Base-by-base conservation (phyloP, 148 eudicot species). In the Fagopyrum esculentum region DNA sequence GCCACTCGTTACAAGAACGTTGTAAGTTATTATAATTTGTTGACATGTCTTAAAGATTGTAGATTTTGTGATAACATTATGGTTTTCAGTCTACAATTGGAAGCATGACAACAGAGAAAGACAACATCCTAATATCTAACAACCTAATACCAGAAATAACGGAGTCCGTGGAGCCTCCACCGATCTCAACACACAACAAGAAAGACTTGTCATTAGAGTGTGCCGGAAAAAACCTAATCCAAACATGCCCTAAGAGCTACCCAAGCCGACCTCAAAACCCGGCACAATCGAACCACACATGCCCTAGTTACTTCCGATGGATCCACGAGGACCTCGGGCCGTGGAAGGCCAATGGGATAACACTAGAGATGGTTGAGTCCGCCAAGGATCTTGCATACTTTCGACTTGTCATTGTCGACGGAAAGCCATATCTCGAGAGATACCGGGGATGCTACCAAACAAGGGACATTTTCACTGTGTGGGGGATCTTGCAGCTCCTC, bases 401-500 rank as follows among this genome's bases (percentile, higher is more conserved):
- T 22, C 72, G 89, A 16, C 75, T 86, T 9, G 75, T 86, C 5
- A 74, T 86, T 3, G 75, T 86, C 6, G 73, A 82, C 63, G 89
- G 89, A 10, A 86, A 74, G 45, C 80, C 78, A 6, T 84, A 84
- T 45, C 77, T 80, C 73, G 83, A 86, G 15, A 84, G 81, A 69
- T 88, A 81, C 61, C 74, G 68, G 15, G 73, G 71, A 30, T 77
- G 81, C 15, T 82, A 81, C 61, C 91, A 88, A 72, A 88, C 88
- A 73, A 84, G 94, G 40, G 89, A 82, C 69, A 73, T 83, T 49
- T 88, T 84, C 75, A 88, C 90, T 0, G 30, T 86, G 50, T 90
- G 91, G 91, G 94, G 94, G 17, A 80, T 88, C 11, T 54, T 85
- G 70, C 94, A 90, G 71, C 83, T 90, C 12, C 60, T 82, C 4